These are phyloP conservation scores for Ophiostoma populinum DNA, from an alignment of 2,329 filamentous ascomycete genomes.

Conservation along the genomic window DNA sequence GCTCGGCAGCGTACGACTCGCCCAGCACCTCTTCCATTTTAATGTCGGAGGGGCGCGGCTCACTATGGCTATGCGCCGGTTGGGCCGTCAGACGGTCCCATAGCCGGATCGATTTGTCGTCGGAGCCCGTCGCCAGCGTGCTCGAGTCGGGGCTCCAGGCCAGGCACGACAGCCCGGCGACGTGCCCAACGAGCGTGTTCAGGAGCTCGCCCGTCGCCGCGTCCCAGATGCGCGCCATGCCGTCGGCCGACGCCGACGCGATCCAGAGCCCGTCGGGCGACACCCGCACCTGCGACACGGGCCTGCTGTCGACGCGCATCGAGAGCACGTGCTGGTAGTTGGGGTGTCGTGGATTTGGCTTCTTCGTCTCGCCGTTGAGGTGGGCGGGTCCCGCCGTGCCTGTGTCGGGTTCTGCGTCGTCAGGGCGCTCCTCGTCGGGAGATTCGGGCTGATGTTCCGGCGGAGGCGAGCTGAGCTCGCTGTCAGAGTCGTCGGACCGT, in stretches of 20 bases:
- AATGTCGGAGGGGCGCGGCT: too few relatives aligned
- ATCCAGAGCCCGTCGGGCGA: conserved; percentile 83
- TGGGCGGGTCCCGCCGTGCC: neutral
- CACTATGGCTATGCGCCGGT: too few relatives aligned
- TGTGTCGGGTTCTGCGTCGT: neutral
- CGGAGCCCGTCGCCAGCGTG: conserved; percentile 76
- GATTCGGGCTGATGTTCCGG: conserved; percentile 10
- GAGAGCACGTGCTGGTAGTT: conserved; percentile 54
- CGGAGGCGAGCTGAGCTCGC: neutral
- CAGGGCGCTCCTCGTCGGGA: too few relatives aligned
- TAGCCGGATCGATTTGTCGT: conserved; percentile 88
- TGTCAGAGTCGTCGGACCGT: neutral
- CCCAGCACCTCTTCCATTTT: too few relatives aligned
- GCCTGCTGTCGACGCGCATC: conserved; percentile 59
- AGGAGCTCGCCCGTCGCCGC: conserved; percentile 59
- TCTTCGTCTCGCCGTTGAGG: conserved; percentile 10
- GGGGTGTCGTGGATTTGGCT: conserved; percentile 31
- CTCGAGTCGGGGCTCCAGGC: conserved; percentile 88
- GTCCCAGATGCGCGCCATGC: conserved; percentile 83
- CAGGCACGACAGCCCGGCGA: conserved; percentile 80
- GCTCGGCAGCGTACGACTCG: too few relatives aligned
- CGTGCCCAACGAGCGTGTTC: conserved; percentile 81
- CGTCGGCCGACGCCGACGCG: conserved; percentile 78
- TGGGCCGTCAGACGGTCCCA: conserved; percentile 60
- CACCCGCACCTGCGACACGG: conserved; percentile 73